These are phyloP conservation scores for Ambrosia hybrid DNA, from an alignment of 140 eudicot species.

Conservation along the genomic window DNA sequence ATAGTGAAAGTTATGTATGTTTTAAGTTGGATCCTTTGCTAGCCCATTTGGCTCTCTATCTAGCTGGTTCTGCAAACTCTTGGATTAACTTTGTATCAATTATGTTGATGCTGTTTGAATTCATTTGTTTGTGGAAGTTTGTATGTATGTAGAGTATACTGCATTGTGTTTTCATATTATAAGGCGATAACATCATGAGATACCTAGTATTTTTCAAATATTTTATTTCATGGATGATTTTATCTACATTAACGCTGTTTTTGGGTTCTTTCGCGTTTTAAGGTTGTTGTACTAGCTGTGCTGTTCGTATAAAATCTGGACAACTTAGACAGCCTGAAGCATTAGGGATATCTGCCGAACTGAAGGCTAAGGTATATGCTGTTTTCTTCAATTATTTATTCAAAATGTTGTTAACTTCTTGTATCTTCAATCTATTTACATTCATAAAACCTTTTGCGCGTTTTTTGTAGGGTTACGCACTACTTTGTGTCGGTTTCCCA, in stretches of 20 bases:
- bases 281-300: conserved; percentile 97
- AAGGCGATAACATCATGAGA: background rate
- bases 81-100: too few species aligned
- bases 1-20: too few species aligned
- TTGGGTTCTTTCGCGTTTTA: background rate
- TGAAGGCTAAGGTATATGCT: conserved; percentile 65
- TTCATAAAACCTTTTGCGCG: background rate
- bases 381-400: conserved; percentile 8
- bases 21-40: too few species aligned
- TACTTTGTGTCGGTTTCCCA: conserved; percentile 98
- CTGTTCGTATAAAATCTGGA: conserved; percentile 97
- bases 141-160: background rate
- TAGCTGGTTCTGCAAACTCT: too few species aligned
- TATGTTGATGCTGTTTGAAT: too few species aligned
- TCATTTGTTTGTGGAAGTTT: too few species aligned
- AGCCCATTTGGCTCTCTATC: too few species aligned
- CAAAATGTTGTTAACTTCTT: background rate
- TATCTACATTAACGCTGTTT: background rate
- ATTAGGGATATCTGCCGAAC: conserved; percentile 92
- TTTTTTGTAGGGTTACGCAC: conserved; percentile 64
- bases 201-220: background rate
- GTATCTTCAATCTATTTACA: too few species aligned
- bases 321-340: conserved; percentile 96
- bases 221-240: background rate
- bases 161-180: background rate